Evolutionary conservation across 192 early-diverging fungal species (phyloP), one percentile per base, ranked within the genome.

Genomic region (Dissophora ornata): DNA sequence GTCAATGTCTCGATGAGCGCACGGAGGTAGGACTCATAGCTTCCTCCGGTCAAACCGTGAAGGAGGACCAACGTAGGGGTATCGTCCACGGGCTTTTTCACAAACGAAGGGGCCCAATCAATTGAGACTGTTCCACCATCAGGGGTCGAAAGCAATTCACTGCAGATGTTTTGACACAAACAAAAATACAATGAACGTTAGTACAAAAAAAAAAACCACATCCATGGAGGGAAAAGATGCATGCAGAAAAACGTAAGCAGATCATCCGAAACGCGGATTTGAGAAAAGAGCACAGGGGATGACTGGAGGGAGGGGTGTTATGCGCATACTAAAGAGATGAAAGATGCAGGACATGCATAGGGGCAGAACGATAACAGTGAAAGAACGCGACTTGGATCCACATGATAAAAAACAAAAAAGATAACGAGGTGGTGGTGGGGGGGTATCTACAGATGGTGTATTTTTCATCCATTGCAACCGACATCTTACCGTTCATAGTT

Each of bases 1-100:
- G 84, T 90, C 56, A 93, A 82, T 41, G 74, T 71, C 61, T 88
- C 81, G 33, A 93, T 84, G 15, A 96, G 67, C 10, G 87, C 83
- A 24, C 90, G 89, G 33, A 99, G 90, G 63, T 99, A 99, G 2
- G 86, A 86, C 79, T 97, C 96, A 79, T 94, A 90, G 42, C 91
- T 94, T 32, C 95, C 95, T 46, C 97, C 97, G 7, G 96, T 96
- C 62, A 98, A 77, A 26, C 97, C 96, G 73, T 97, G 97, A 15
- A 93, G 81, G 41, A 95, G 83, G 6, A 98, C 83, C 36, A 97
- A 73, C 29, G 90, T 93, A 1, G 95, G 94, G 15, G 88, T 89
- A 58, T 81, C 79, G 52, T 86, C 84, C 2, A 82, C 73, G 40
- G 88, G 87, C 64, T 84, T 83, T 32, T 81, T 71, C 18, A 49